Evolutionary conservation across 495 filamentous ascomycete species (phyloP).

Genomic region (Penicillium dipodomyicola): DNA sequence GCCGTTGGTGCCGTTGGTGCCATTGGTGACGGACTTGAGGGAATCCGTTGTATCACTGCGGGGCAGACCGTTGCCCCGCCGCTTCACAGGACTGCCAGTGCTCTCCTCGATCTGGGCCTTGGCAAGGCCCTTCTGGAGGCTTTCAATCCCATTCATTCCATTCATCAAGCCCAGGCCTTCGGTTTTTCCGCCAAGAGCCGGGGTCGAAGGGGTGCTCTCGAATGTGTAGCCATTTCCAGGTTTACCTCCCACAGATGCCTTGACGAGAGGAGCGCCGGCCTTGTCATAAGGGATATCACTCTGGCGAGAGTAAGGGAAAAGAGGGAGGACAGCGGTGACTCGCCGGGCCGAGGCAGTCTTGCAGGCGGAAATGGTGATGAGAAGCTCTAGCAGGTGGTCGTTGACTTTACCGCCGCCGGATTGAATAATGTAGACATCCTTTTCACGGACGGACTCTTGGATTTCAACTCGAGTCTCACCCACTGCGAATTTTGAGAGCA

Average conservation of each 20-base stretch:
- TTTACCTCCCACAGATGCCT: conserved; percentile 54
- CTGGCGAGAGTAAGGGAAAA: conserved; percentile 95
- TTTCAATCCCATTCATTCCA: conserved; percentile 61
- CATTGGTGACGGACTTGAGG: conserved; percentile 44
- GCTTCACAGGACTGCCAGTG: conserved; percentile 43
- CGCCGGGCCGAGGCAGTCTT: conserved; percentile 90
- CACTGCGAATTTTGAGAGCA: conserved; percentile 86
- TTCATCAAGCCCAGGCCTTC: conserved; percentile 62
- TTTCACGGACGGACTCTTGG: conserved; percentile 89
- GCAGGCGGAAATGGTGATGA: conserved; percentile 95
- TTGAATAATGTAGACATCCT: conserved; percentile 98
- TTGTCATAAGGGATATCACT: conserved; percentile 97
- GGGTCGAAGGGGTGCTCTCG: conserved; percentile 86
- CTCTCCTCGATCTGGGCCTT: conserved; percentile 58
- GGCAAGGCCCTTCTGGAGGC: conserved; percentile 62
- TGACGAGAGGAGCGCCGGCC: conserved; percentile 79
- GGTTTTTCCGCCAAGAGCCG: conserved; percentile 62
- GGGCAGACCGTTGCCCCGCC: conserved; percentile 40
- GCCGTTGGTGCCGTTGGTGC: conserved; percentile 35
- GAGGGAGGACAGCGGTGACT: conserved; percentile 89
- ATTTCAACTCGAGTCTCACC: conserved; percentile 96
- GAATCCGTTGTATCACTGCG: conserved; percentile 65
- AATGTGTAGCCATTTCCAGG: conserved; percentile 75
- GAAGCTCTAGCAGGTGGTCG: conserved; percentile 90
- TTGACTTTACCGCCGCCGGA: conserved; percentile 88